These are phyloP conservation scores for Cruciata laevipes DNA, from an alignment of 257 asterid genomes.

Conservation along the genomic window DNA sequence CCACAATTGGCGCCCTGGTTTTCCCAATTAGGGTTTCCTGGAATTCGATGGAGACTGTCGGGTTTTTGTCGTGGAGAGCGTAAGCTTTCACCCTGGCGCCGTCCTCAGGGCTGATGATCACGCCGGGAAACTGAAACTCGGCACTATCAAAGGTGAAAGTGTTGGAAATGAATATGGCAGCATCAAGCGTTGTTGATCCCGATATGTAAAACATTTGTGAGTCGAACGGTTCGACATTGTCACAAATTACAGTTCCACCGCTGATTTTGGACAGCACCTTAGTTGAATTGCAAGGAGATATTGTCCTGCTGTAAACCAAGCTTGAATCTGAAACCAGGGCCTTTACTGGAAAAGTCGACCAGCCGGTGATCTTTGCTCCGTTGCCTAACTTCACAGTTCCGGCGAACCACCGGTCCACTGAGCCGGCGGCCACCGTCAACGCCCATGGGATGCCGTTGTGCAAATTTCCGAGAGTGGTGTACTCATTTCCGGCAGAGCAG, in stretches of 20 bases:
- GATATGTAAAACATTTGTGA: background rate
- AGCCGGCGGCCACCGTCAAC: constrained; percentile 24
- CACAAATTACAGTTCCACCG: background rate
- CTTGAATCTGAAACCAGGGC: constrained; percentile 10
- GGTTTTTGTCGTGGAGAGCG: background rate
- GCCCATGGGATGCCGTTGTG: constrained; percentile 40
- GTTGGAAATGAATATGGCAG: background rate
- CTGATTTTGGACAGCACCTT: background rate
- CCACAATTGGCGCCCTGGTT: constrained; percentile 22
- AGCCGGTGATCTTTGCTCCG: constrained; percentile 19
- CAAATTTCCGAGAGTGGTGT: background rate
- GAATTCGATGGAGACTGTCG: constrained; percentile 22
- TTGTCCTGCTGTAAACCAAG: constrained; percentile 23
- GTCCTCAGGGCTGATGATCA: background rate
- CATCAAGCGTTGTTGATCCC: background rate
- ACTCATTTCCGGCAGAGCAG: background rate
- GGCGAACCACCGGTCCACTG: constrained; percentile 29
- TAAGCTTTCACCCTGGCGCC: background rate
- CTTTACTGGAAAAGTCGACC: constrained; percentile 28
- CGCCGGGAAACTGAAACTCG: background rate
- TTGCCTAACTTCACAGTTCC: constrained; percentile 32
- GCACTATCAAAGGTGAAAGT: background rate
- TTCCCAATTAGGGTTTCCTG: constrained; percentile 26
- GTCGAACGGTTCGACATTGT: background rate
- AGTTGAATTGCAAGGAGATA: constrained; percentile 24